Evolutionary conservation across 163 green algal genomes (phyloP).

Genomic region (Scenedesmus sp.): DNA sequence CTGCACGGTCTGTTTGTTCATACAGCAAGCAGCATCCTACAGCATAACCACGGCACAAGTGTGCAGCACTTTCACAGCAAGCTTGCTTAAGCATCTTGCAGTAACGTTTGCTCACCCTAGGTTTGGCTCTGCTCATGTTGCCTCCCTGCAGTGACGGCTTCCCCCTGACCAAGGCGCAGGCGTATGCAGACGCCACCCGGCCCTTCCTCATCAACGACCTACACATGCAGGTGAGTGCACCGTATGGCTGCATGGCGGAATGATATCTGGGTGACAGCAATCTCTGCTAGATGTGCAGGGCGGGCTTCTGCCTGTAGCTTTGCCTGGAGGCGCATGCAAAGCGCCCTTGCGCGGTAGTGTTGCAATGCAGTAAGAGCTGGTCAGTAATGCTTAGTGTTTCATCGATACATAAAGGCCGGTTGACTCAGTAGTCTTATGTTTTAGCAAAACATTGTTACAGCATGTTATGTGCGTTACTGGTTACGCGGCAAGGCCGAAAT

Average conservation of each 20-base stretch:
- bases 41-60: too few species aligned
- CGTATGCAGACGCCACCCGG: conserved; percentile 69
- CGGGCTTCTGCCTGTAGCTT: background rate
- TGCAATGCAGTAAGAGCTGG: too few species aligned
- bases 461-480: too few species aligned
- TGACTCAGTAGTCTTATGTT: too few species aligned
- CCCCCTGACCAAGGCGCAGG: conserved; percentile 90
- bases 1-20: background rate
- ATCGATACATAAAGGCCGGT: too few species aligned
- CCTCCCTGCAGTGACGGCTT: conserved; percentile 82
- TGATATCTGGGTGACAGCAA: background rate
- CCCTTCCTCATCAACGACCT: conserved; percentile 98
- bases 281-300: background rate
- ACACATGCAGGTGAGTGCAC: conserved; percentile 52
- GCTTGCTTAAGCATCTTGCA: too few species aligned
- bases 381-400: too few species aligned
- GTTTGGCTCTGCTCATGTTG: background rate
- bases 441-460: too few species aligned
- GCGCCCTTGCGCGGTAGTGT: too few species aligned
- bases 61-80: too few species aligned
- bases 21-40: background rate
- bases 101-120: background rate
- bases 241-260: background rate
- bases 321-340: too few species aligned
- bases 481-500: too few species aligned